phyloP scores from a whole-genome alignment of 1,284 basidiomycete genomes.

The Boletus mariae region DNA sequence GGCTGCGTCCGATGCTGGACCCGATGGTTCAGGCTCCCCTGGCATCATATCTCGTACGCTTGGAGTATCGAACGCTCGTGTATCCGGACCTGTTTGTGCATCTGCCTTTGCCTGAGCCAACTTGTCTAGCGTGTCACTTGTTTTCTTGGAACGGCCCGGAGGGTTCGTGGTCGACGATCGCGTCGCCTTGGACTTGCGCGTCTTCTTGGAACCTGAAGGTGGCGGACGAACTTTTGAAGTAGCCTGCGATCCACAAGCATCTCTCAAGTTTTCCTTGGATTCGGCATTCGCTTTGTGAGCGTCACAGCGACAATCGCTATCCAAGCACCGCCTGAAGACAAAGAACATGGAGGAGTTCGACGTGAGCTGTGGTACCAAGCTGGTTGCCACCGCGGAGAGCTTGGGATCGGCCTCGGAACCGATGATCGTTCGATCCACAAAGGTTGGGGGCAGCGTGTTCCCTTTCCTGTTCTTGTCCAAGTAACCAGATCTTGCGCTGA shows the following conservation, averaged over 20 bases:
- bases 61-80: background rate
- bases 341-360: conserved; percentile 4
- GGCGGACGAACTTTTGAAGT: background rate
- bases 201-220: background rate
- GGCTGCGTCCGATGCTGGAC: background rate
- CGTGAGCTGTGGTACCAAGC: background rate
- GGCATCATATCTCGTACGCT: background rate
- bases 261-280: background rate
- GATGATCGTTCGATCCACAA: background rate
- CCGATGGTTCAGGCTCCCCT: background rate
- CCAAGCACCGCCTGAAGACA: conserved; percentile 12
- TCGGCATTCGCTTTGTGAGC: background rate
- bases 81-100: background rate
- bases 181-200: background rate
- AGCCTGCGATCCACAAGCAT: background rate
- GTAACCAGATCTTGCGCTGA: background rate
- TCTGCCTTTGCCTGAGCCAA: background rate
- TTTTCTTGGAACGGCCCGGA: background rate
- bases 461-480: background rate
- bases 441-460: background rate
- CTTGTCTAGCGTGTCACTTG: background rate
- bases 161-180: background rate
- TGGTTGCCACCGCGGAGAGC: background rate
- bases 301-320: conserved; percentile 14
- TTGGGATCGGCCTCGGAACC: background rate